Percentiles rank a stretch among this genome's conserved stretches.
These are phyloP conservation scores for Apiotrichum brassicae DNA, from an alignment of 1,284 basidiomycete genomes.

Conservation along the genomic window DNA sequence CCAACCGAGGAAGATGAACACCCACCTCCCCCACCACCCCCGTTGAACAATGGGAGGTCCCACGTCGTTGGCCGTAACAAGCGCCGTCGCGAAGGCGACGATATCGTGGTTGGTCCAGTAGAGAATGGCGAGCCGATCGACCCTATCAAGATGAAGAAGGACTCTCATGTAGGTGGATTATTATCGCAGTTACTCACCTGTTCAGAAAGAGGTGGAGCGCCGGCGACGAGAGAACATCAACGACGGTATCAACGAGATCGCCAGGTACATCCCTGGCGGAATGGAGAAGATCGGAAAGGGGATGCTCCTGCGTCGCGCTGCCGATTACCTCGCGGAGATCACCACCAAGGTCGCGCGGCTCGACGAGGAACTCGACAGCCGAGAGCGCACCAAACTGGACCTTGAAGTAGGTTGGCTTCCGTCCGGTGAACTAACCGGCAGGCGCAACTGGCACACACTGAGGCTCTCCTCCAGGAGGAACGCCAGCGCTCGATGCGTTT, in stretches of 20 bases:
- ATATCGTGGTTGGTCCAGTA: slow-evolving; percentile 15
- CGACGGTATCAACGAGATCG: slow-evolving; percentile 88
- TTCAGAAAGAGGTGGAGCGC: slow-evolving; percentile 92
- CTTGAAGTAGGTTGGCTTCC: slow-evolving; percentile 24
- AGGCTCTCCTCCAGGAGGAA: slow-evolving; percentile 27
- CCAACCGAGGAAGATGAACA: not conserved
- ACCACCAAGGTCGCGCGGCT: slow-evolving; percentile 11
- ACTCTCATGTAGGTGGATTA: slow-evolving; percentile 43
- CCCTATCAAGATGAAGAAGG: slow-evolving; percentile 36
- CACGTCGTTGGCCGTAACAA: slow-evolving; percentile 11
- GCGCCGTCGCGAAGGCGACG: slow-evolving; percentile 19
- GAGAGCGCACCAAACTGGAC: slow-evolving; percentile 23
- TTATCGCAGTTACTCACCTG: slow-evolving; percentile 24
- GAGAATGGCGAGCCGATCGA: slow-evolving; percentile 28
- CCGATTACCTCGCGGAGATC: slow-evolving; percentile 29
- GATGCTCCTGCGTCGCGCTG: slow-evolving; percentile 29
- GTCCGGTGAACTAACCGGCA: slow-evolving; percentile 3
- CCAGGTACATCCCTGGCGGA: slow-evolving; percentile 77
- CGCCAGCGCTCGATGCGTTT: slow-evolving; percentile 26
- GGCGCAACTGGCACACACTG: slow-evolving; percentile 20
- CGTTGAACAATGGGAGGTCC: not conserved
- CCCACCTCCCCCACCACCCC: not conserved
- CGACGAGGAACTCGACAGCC: slow-evolving; percentile 24
- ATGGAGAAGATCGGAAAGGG: slow-evolving; percentile 39
- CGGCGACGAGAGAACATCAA: slow-evolving; percentile 90